Base-by-base conservation (phyloP, 129 eudicot genomes). In the Calendula officinalis region DNA sequence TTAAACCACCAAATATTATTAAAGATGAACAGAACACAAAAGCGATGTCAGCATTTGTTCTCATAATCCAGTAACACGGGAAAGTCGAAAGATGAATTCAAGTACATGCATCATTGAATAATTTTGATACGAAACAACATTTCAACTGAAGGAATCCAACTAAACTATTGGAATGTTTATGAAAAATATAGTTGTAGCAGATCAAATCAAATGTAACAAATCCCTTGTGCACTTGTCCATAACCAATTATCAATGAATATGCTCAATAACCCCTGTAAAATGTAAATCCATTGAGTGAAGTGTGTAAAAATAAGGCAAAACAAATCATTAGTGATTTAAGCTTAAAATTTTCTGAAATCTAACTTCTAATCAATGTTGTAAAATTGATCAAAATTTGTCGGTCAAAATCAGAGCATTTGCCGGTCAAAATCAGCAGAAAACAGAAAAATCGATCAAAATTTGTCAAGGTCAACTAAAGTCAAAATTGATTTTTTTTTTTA, bases 261-360 rank as follows among this genome's bases (percentile, higher is more conserved):
- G 56, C 40, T 76, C 72, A 76, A 39, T 53, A 66, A 30, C 81
- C 81, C 76, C 76, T 76, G 71, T 72, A 56, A 22, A 22, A 72
- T 76, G 71, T 72, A 56, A 22, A 22, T 7, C 12, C 22, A 16
- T 34, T 33, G 0, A 69, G 36, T 8, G 34, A 41, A 54, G 30
- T 52, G 6, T 40, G 64, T 68, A 41, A 62, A 62, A 36, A 67
- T 6, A 30, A 47, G 22, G 27, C 53, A 13, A 5, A 47, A 47
- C 8, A 22, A 2, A 22, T 22, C 30, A 22, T 22, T 22, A 22
- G 30, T 22, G 30, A 22, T 22, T 22, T 22, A 22, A 22, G 30
- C 30, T 22, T 0, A 22, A 22, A 22, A 1, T 22, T 1, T 22
- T 22, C 2, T 22, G 30, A 22, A 1, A 0, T 22, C 30, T 22